Evolutionary conservation across 2,329 filamentous ascomycete genomes (phyloP).

Genomic region (Cytospora piceae): DNA sequence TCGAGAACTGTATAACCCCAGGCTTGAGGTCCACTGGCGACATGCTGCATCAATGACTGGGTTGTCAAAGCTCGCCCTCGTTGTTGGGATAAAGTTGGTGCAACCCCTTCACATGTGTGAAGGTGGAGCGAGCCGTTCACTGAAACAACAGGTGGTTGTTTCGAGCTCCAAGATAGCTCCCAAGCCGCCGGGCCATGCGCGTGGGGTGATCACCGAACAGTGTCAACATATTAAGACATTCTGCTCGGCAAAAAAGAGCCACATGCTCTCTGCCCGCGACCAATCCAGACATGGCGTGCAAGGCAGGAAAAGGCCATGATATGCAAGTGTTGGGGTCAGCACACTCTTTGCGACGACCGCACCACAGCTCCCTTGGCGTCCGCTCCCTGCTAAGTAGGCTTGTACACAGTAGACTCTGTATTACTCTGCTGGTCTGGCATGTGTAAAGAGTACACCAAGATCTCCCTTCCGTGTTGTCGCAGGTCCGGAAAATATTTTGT

Average conservation of each 20-base stretch:
- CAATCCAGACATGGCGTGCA: background rate
- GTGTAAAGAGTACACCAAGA: background rate
- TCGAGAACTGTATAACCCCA: background rate
- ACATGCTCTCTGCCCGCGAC: background rate
- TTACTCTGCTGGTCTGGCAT: background rate
- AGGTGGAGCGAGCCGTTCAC: conserved; percentile 4
- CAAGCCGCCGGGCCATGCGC: conserved; percentile 9
- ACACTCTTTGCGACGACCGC: conserved; percentile 1
- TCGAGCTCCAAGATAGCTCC: conserved; percentile 11
- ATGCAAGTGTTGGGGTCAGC: background rate
- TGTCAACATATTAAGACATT: background rate
- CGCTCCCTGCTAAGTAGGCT: background rate
- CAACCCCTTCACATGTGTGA: background rate
- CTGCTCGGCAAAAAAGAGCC: background rate
- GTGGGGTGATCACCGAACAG: background rate
- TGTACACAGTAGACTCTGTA: background rate
- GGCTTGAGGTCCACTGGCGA: background rate
- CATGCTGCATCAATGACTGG: background rate
- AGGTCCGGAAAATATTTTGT: background rate
- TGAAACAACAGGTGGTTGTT: conserved; percentile 23
- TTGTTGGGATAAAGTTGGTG: background rate
- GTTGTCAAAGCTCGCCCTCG: background rate
- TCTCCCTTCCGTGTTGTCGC: background rate
- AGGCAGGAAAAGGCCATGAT: background rate
- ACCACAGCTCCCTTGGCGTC: background rate